Conservation (phyloP, 1,284 basidiomycete genomes). For the Grifola frondosa region DNA sequence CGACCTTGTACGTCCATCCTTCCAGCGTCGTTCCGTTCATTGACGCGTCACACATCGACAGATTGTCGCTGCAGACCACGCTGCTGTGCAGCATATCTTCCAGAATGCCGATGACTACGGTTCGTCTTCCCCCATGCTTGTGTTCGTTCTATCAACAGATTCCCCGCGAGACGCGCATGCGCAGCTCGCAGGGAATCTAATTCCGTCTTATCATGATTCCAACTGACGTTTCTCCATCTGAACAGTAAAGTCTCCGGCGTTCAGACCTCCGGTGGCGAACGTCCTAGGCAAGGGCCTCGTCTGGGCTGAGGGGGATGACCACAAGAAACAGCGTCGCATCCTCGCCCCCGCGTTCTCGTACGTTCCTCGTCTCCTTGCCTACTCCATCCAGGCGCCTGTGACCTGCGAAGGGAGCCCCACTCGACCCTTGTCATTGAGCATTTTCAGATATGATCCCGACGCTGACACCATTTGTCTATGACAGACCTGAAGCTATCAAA, state of each 20-base stretch:
- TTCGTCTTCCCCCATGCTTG: constrained; percentile 9
- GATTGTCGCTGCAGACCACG: constrained; percentile 38
- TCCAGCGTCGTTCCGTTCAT: not conserved
- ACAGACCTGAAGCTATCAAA: constrained; percentile 25
- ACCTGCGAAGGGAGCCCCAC: not conserved
- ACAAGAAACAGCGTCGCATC: constrained; percentile 32
- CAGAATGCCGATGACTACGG: constrained; percentile 35
- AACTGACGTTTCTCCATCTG: not conserved
- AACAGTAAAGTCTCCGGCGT: constrained; percentile 27
- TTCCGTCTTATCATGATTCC: not conserved
- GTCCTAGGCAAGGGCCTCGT: constrained; percentile 30
- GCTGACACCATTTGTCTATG: constrained; percentile 13
- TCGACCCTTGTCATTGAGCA: not conserved
- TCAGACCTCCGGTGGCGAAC: constrained; percentile 26
- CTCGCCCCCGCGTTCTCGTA: constrained; percentile 34
- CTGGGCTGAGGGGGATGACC: constrained; percentile 32
- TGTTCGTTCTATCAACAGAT: not conserved
- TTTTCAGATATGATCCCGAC: not conserved
- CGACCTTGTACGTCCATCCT: constrained; percentile 34
- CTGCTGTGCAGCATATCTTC: constrained; percentile 38
- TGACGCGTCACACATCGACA: constrained; percentile 13
- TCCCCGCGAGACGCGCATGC: too few species aligned
- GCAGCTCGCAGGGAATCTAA: not conserved
- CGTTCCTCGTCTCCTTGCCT: constrained; percentile 1
- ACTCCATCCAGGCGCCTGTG: not conserved